Evolutionary conservation across 2,329 filamentous ascomycete genomes (phyloP).

Genomic region (Phyllosticta citrichinensis): DNA sequence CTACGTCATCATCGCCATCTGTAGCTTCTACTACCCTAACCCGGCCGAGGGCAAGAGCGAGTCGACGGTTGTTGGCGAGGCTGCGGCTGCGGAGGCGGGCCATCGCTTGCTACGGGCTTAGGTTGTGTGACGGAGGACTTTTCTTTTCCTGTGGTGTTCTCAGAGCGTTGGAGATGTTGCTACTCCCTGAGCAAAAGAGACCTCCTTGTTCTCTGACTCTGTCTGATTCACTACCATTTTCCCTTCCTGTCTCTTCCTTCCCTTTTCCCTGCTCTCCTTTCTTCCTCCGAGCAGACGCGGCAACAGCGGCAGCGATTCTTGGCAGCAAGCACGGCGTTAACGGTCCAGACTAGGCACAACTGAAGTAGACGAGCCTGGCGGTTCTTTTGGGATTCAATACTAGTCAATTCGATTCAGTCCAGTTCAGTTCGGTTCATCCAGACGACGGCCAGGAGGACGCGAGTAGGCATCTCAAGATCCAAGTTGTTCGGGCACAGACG

Average conservation of each 20-base stretch:
- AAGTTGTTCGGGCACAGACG: too few species aligned
- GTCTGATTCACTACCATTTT: not conserved
- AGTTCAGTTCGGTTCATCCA: too few species aligned
- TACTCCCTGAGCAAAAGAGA: not conserved
- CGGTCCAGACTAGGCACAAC: not conserved
- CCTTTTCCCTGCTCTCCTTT: not conserved
- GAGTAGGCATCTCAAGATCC: too few species aligned
- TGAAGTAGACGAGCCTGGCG: not conserved
- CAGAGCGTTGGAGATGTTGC: not conserved
- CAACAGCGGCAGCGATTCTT: not conserved
- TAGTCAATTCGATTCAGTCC: not conserved
- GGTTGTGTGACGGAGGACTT: not conserved
- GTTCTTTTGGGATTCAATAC: not conserved
- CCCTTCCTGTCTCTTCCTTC: not conserved
- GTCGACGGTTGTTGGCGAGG: not conserved
- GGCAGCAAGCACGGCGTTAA: not conserved
- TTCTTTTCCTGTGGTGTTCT: not conserved
- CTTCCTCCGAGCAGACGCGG: not conserved
- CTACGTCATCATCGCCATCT: slow-evolving; percentile 53
- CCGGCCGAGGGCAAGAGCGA: slow-evolving; percentile 18
- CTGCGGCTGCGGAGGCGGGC: not conserved
- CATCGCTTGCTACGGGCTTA: not conserved
- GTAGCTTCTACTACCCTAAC: slow-evolving; percentile 52
- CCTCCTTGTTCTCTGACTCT: not conserved
- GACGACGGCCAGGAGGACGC: too few species aligned